phyloP scores from a whole-genome alignment of 1,139 yeast species.

The Schwanniomyces etchellsii region DNA sequence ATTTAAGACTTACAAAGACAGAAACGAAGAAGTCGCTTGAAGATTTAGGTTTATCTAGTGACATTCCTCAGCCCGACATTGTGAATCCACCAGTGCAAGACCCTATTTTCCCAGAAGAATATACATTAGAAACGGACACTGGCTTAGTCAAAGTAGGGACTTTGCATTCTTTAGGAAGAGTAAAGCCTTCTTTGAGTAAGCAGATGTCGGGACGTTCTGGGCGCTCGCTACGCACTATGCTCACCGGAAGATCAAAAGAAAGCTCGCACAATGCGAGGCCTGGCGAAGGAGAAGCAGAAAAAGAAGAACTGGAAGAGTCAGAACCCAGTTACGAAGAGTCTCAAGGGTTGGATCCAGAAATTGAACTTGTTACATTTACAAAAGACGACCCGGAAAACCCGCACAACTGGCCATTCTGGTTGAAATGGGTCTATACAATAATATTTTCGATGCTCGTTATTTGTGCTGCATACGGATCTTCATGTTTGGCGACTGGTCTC shows the following conservation, averaged over 20 bases:
- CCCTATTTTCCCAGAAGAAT: constrained; percentile 88
- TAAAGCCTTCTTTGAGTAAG: constrained; percentile 12
- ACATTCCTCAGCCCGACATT: constrained; percentile 49
- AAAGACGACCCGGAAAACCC: constrained; percentile 83
- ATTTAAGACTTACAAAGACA: constrained; percentile 28
- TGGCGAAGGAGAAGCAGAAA: constrained; percentile 10
- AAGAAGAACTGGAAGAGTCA: constrained; percentile 10
- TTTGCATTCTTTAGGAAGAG: constrained; percentile 62
- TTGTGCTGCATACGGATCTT: constrained; percentile 86
- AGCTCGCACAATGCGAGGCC: constrained; percentile 5
- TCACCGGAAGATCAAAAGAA: constrained; percentile 4
- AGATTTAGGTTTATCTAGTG: constrained; percentile 53
- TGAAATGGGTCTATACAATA: constrained; percentile 66
- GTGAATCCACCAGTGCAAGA: constrained; percentile 57
- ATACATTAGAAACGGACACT: constrained; percentile 77
- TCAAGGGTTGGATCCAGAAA: constrained; percentile 49
- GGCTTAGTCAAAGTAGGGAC: constrained; percentile 81
- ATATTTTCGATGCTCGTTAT: constrained; percentile 65
- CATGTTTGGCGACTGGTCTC: constrained; percentile 83
- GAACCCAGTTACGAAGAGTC: constrained; percentile 2
- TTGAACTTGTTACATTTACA: constrained; percentile 76
- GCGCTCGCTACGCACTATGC: not conserved
- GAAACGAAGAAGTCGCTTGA: constrained; percentile 68
- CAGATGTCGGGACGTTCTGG: not conserved
- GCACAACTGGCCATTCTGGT: constrained; percentile 62